Evolutionary conservation across 2,329 filamentous ascomycete genomes (phyloP).

Genomic region (Trichoderma guizhouense): DNA sequence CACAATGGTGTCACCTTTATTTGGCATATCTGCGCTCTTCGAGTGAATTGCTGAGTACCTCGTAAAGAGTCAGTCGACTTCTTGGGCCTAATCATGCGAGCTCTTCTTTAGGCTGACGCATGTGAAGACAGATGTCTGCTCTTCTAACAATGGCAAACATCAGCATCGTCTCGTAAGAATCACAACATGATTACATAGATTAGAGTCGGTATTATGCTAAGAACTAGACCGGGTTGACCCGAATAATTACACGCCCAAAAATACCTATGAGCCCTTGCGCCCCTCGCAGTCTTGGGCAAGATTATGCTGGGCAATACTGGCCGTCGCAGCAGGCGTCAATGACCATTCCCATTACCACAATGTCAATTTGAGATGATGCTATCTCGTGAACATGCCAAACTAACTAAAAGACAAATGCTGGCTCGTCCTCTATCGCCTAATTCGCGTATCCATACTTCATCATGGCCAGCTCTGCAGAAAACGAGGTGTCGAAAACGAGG

Average conservation of each 20-base stretch:
- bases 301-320: not conserved
- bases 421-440: not conserved
- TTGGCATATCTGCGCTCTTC: not conserved
- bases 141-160: not conserved
- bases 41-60: not conserved
- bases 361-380: not conserved
- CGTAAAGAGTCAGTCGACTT: not conserved
- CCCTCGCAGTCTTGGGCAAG: not conserved
- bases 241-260: not conserved
- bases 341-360: not conserved
- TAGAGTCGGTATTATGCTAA: not conserved
- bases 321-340: not conserved
- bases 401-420: not conserved
- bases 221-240: rapidly evolving
- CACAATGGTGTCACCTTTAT: not conserved
- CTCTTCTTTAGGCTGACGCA: not conserved
- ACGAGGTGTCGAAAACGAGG: not conserved
- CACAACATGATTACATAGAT: not conserved
- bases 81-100: not conserved
- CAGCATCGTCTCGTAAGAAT: not conserved
- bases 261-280: not conserved
- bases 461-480: not conserved
- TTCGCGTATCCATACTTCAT: not conserved
- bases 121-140: not conserved
- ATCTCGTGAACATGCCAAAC: not conserved